Base-by-base conservation (phyloP, 2,329 filamentous ascomycete species). In the Neofusicoccum sp. region DNA sequence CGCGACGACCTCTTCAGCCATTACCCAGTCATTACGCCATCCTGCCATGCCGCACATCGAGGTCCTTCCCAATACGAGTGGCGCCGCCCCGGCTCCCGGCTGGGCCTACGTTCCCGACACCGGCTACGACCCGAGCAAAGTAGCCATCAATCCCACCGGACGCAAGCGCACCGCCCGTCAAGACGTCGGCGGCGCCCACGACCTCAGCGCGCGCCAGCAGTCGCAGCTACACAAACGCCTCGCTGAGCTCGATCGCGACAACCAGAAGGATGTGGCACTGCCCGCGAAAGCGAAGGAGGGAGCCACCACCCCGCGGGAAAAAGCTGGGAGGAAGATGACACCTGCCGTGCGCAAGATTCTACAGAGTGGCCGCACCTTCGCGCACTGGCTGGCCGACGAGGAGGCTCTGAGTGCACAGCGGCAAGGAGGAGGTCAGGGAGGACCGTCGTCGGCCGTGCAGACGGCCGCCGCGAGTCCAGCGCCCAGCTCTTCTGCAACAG, bases 71-170 rank as follows among this genome's bases (percentile, higher is more conserved):
- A 80, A 79, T 64, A 87, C 86, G 71, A 39, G 44, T 34, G 87
- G 87, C 65, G 87, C 87, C 14, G 85, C 86, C 48, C 81, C 85
- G 48, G 90, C 92, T 1, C 93, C 94, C 1, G 94, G 94, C 71
- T 98, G 93, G 90, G 92, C 92, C 11, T 97, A 97, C 74, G 91
- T 97, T 1, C 88, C 93, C 34, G 92, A 97, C 73, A 88, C 85
- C 14, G 73, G 84, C 76, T 83, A 85, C 62, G 83, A 86, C 62
- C 83, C 85, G 11, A 82, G 86, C 8, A 83, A 84, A 68, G 75
- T 80, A 56, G 74, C 81, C 59, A 82, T 82, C 64, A 79, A 81
- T 68, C 78, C 79, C 78, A 84, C 81, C 73, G 74, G 79, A 76
- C 71, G 80, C 74, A 96, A 96, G 78, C 89, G 92, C 71, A 88